A percentile compares a stretch with the other conserved stretches of the same genome.
phyloP scores from a whole-genome alignment of 2,329 filamentous ascomycete species.

The Dactylellina sp. region DNA sequence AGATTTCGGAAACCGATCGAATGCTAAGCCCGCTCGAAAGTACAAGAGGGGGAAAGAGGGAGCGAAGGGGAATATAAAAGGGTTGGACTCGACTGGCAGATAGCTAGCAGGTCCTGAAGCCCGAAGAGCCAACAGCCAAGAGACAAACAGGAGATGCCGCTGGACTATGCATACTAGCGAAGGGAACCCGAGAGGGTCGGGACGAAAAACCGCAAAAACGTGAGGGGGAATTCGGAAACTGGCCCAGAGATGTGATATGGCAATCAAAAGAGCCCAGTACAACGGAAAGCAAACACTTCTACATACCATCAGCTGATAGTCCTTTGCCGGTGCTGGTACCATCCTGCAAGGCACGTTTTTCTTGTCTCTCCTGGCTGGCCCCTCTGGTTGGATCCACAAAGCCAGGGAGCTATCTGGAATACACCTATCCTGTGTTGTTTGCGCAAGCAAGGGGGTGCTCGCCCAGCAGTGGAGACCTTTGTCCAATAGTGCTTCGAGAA shows the following conservation, averaged over 20 bases:
- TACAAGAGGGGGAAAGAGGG: not conserved
- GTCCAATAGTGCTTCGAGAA: constrained; percentile 33
- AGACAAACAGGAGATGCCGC: constrained; percentile 14
- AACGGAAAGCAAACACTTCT: constrained; percentile 40
- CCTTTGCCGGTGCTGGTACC: constrained; percentile 10
- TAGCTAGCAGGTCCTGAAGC: too few species aligned
- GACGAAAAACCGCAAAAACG: constrained; percentile 9
- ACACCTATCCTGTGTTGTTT: constrained; percentile 40
- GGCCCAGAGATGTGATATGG: not conserved
- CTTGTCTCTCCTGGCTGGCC: constrained; percentile 10
- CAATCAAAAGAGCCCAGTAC: constrained; percentile 19
- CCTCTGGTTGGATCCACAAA: constrained; percentile 6
- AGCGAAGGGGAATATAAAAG: constrained; percentile 6
- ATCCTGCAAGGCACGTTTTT: constrained; percentile 34
- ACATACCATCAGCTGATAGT: constrained; percentile 31
- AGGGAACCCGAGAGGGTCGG: constrained; percentile 9
- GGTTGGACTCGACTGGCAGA: too few species aligned
- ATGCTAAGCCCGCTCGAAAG: constrained; percentile 16
- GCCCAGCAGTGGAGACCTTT: constrained; percentile 31
- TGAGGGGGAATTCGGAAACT: not conserved
- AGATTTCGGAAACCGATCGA: constrained; percentile 10
- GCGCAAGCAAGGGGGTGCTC: constrained; percentile 33
- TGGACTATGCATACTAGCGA: constrained; percentile 12
- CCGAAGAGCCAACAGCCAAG: constrained; percentile 10
- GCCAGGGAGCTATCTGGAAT: constrained; percentile 6